Base-by-base conservation (phyloP, 2,329 filamentous ascomycete genomes). In the Arthrocladium fulminans region DNA sequence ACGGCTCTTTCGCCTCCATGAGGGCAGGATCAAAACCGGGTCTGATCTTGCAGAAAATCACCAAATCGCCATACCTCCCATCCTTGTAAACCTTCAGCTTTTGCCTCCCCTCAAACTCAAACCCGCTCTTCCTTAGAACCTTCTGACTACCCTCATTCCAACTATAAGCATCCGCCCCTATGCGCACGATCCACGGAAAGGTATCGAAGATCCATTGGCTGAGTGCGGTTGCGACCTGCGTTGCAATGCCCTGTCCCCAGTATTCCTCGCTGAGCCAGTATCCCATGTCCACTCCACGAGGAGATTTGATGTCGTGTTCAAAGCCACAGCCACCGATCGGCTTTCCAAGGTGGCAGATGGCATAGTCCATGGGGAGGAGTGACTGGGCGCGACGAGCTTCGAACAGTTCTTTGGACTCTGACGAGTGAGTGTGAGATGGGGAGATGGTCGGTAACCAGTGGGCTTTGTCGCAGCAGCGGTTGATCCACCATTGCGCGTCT, bases 181-280 rank as follows among this genome's bases (percentile, higher is more conserved):
- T 35, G n/a, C 48, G 20, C 42, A 50, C 35, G 1, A 50, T 32
- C 30, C 41, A 45, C 13, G 35, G 23, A 30, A 46, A 50, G n/a
- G 35, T 20, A 5, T 47, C 35, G 17, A 45, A 50, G 8, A 20
- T 24, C 48, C 48, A 50, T 19, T 41, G 8, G 13, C 32, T 22
- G 23, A 50, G 34, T 1, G 32, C 48, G 10, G 23, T 30, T n/a
- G 48, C 48, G 10, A 50, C 35, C 25, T 29, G 22, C 17, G 38
- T 50, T n/a, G 23, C 44, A 17, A 50, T 42, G 2, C 48, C 48
- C 7, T 20, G 42, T 3, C 41, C 41, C 48, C 48, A 50, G 35
- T 25, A 50, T 20, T 39, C 34, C 19, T 45, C 42, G 10, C 42
- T 38, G 13, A 50, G 34, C 48, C 48, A 50, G 24, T 50, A 50